Evolutionary conservation across 2,329 filamentous ascomycete species (phyloP).

Genomic region (Aspergillus fijiensis): DNA sequence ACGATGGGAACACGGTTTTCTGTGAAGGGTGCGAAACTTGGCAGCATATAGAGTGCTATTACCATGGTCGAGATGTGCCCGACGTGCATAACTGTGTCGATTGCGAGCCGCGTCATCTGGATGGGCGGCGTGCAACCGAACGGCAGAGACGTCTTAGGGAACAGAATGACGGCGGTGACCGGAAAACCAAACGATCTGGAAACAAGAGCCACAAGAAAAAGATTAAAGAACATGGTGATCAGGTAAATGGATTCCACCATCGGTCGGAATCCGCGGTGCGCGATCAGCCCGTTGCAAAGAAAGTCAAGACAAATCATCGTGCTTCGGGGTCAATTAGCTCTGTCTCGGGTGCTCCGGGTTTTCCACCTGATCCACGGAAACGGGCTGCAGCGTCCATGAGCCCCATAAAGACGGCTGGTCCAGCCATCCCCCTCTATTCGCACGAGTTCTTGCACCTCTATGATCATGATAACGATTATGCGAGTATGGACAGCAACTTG

Average conservation of each 20-base stretch:
- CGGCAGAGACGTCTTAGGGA: slow-evolving; percentile 65
- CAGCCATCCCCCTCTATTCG: slow-evolving; percentile 70
- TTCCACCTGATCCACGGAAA: slow-evolving; percentile 62
- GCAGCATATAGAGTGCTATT: slow-evolving; percentile 98
- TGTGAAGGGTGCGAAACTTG: slow-evolving; percentile 95
- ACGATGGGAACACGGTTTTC: slow-evolving; percentile 96
- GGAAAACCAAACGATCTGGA: slow-evolving; percentile 70
- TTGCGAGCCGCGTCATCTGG: slow-evolving; percentile 75
- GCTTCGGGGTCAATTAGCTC: slow-evolving; percentile 73
- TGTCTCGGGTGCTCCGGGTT: slow-evolving; percentile 63
- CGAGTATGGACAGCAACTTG: slow-evolving; percentile 68
- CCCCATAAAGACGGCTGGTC: slow-evolving; percentile 63
- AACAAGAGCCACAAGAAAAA: slow-evolving; percentile 89
- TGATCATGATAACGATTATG: slow-evolving; percentile 59
- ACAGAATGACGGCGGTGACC: slow-evolving; percentile 60
- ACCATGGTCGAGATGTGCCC: slow-evolving; percentile 72
- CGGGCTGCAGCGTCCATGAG: slow-evolving; percentile 65
- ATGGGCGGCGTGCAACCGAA: slow-evolving; percentile 72
- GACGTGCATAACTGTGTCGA: slow-evolving; percentile 84
- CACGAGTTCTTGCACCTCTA: slow-evolving; percentile 73
- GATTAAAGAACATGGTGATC: slow-evolving; percentile 58
- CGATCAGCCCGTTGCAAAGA: slow-evolving; percentile 66
- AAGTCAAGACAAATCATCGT: slow-evolving; percentile 77
- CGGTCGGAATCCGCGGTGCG: slow-evolving; percentile 56
- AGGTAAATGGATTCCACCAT: slow-evolving; percentile 55